A percentile compares a stretch with the other conserved stretches of the same genome.
phyloP scores from a whole-genome alignment of 1,139 yeast genomes.

The Kodamaea derodonti region DNA sequence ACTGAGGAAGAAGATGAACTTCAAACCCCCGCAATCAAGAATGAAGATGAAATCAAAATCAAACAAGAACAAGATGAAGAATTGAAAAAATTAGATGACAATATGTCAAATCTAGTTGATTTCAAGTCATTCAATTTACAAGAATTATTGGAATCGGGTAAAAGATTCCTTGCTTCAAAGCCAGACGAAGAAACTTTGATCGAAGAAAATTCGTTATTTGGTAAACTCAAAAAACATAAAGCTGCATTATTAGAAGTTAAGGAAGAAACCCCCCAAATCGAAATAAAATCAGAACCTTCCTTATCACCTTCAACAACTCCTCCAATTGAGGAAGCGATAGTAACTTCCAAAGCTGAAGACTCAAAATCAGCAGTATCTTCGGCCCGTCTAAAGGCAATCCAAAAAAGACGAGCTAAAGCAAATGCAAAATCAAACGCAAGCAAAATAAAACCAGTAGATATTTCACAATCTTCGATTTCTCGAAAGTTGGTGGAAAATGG shows the following conservation, averaged over 20 bases:
- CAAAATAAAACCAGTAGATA: conserved; percentile 60
- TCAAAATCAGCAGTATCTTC: conserved; percentile 39
- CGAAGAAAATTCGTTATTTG: conserved; percentile 25
- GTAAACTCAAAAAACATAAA: conserved; percentile 38
- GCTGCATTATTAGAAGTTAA: conserved; percentile 12
- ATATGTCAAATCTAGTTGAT: conserved; percentile 45
- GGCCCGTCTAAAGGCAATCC: conserved; percentile 91
- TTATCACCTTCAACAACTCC: conserved; percentile 14
- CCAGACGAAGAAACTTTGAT: conserved; percentile 39
- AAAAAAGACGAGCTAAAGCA: conserved; percentile 83
- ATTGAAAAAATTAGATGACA: conserved; percentile 45
- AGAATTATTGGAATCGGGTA: conserved; percentile 65
- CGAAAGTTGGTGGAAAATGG: conserved; percentile 47
- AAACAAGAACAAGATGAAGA: conserved; percentile 45
- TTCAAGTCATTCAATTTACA: conserved; percentile 63
- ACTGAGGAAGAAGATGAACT: conserved; percentile 1
- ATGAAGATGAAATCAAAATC: conserved; percentile 26
- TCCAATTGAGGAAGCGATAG: conserved; percentile 10
- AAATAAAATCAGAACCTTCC: conserved; percentile 10
- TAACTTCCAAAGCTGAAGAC: conserved; percentile 1
- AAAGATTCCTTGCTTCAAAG: conserved; percentile 61
- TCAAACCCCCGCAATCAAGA: conserved; percentile 11
- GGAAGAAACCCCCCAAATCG: conserved; percentile 7
- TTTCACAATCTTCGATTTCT: conserved; percentile 75
- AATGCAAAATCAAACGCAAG: conserved; percentile 61